phyloP scores from a whole-genome alignment of 73 alveolate species.

The Tetrahymena elliotti region DNA sequence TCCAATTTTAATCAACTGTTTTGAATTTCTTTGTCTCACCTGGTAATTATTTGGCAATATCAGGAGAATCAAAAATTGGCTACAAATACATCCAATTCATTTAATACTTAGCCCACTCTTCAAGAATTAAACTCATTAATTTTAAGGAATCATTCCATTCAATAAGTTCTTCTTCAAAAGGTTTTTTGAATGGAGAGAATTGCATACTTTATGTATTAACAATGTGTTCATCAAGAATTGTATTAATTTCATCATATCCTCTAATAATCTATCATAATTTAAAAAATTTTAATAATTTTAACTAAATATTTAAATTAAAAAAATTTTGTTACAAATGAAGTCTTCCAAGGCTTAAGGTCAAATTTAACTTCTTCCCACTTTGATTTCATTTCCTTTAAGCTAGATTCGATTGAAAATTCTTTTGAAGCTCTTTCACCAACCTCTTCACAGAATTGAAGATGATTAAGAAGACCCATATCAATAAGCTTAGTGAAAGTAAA shows the following conservation, averaged over 20 bases:
- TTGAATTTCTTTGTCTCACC: constrained; percentile 90
- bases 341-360: constrained; percentile 57
- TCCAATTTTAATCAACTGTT: constrained; percentile 73
- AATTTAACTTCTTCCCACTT: constrained; percentile 35
- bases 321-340: background rate
- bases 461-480: constrained; percentile 89
- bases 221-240: constrained; percentile 88
- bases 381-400: constrained; percentile 16
- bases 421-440: constrained; percentile 96
- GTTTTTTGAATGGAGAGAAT: constrained; percentile 98
- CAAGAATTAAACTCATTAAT: constrained; percentile 95
- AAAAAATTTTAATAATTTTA: background rate
- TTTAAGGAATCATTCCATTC: constrained; percentile 97
- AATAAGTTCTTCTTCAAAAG: constrained; percentile 97
- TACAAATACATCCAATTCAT: constrained; percentile 95
- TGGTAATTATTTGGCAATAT: constrained; percentile 90
- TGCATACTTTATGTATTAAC: constrained; percentile 98
- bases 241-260: constrained; percentile 57
- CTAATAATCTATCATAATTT: constrained; percentile 40
- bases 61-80: constrained; percentile 95
- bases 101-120: constrained; percentile 98
- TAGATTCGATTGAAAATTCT: constrained; percentile 23
- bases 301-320: background rate
- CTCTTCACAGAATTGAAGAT: constrained; percentile 89
- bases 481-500: constrained; percentile 90